These are phyloP conservation scores for Paramecium caudatum DNA, from an alignment of 73 alveolate genomes.

Conservation along the genomic window DNA sequence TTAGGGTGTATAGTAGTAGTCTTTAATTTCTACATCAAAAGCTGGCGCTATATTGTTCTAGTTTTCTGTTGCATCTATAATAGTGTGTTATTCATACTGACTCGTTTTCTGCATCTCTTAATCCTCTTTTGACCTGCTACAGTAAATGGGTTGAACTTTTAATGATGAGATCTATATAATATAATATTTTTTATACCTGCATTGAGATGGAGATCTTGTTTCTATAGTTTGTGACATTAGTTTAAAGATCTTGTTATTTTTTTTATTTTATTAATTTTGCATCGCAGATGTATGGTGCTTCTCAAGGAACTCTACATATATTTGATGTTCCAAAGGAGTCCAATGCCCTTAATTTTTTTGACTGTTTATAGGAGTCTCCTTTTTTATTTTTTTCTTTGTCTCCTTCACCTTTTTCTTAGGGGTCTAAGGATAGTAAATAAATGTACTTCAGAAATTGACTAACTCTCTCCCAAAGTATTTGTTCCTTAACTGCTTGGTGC, in stretches of 20 bases:
- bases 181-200: conserved; percentile 22
- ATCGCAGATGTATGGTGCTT: neutral
- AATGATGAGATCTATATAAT: conserved; percentile 59
- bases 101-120: conserved; percentile 23
- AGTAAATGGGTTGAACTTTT: conserved; percentile 50
- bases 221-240: conserved; percentile 55
- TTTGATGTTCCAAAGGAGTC: conserved; percentile 8
- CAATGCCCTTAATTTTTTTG: conserved; percentile 55
- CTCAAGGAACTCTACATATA: conserved; percentile 38
- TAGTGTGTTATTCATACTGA: neutral
- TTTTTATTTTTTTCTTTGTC: conserved; percentile 1
- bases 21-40: neutral
- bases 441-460: neutral
- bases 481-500: conserved; percentile 34
- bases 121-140: conserved; percentile 62
- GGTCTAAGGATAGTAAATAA: neutral
- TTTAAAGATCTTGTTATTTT: conserved; percentile 62
- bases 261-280: conserved; percentile 31
- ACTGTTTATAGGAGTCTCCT: neutral
- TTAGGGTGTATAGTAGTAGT: neutral
- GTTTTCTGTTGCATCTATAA: neutral
- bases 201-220: conserved; percentile 57
- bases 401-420: neutral
- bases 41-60: neutral
- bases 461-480: neutral